phyloP scores from a whole-genome alignment of 1,139 yeast species.

The Sugiyamaella xylanicola region DNA sequence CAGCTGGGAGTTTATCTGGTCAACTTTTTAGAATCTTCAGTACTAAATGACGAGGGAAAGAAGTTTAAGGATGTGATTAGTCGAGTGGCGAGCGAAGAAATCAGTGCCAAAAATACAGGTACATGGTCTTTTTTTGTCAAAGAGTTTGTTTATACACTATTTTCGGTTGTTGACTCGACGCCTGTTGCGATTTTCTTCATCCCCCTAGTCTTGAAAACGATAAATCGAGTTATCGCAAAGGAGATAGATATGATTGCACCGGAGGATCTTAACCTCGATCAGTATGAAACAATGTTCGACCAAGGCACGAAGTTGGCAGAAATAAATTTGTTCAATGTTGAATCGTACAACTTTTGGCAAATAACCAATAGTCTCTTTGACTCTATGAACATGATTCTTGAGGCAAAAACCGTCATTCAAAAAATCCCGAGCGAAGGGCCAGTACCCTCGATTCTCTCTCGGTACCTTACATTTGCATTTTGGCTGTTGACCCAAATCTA shows the following conservation, averaged over 20 bases:
- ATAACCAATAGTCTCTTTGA: conserved; percentile 6
- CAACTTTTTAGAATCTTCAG: conserved; percentile 18
- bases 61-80: conserved; percentile 16
- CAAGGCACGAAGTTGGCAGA: conserved; percentile 9
- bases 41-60: conserved; percentile 9
- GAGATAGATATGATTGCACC: conserved; percentile 10
- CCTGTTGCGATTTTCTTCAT: conserved; percentile 12
- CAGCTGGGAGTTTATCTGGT: conserved; percentile 14
- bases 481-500: conserved; percentile 10
- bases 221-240: conserved; percentile 1
- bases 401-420: neutral
- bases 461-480: conserved; percentile 3
- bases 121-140: conserved; percentile 11
- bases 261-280: neutral
- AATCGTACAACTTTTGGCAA: conserved; percentile 12
- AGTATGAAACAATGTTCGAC: conserved; percentile 6
- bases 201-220: conserved; percentile 6
- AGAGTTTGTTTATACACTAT: conserved; percentile 2
- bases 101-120: neutral
- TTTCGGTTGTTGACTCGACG: neutral
- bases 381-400: conserved; percentile 2
- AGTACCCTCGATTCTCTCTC: neutral
- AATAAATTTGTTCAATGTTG: neutral
- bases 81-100: conserved; percentile 11
- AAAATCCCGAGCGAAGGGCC: neutral